Evolutionary conservation across 257 asterid species (phyloP), one percentile per base, ranked within the genome.

Genomic region (Anisodus tanguticus): DNA sequence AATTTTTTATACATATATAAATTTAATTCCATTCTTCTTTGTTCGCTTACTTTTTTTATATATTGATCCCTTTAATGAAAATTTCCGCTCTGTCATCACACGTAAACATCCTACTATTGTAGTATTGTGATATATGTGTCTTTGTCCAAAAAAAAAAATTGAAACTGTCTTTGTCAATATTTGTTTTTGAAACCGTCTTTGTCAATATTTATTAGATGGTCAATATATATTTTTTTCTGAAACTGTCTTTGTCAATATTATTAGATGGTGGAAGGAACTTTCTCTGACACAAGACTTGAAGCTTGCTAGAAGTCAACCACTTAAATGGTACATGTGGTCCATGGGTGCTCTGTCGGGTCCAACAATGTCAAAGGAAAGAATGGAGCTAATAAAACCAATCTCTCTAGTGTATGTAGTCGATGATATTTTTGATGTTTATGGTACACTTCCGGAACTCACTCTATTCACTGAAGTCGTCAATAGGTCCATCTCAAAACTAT

Each of bases 241-340:
- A 31, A 31, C 35, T 31, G 35, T 31, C 35, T 31, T 41, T 41
- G 45, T 41, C 45, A 41, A 41, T 37, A 58, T 19, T 79, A 92
- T 19, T 79, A 92, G 93, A 83, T 92, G 95, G 92, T 88, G 95
- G 96, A 79, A 83, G 3, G 87, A 80, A 16, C 80, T 91, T 31
- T 86, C 89, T 2, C 54, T 88, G 15, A 35, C 71, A 0, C 17
- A 37, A 66, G 91, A 90, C 8, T 82, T 90, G 54, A 84, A 88
- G 87, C 85, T 82, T 5, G 88, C 76, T 5, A 87, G 90, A 83
- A 86, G 83, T 53, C 86, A 89, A 31, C 87, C 92, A 6, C 0
- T 85, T 39, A 88, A 86, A 80, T 89, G 92, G 92, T 89, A 88
- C 35, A 77, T 86, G 13, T 87, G 89, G 85, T 87, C 92, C 26